These are phyloP conservation scores for Coccomyxa subellipsoidea DNA, from an alignment of 163 green algal genomes.

Conservation along the genomic window DNA sequence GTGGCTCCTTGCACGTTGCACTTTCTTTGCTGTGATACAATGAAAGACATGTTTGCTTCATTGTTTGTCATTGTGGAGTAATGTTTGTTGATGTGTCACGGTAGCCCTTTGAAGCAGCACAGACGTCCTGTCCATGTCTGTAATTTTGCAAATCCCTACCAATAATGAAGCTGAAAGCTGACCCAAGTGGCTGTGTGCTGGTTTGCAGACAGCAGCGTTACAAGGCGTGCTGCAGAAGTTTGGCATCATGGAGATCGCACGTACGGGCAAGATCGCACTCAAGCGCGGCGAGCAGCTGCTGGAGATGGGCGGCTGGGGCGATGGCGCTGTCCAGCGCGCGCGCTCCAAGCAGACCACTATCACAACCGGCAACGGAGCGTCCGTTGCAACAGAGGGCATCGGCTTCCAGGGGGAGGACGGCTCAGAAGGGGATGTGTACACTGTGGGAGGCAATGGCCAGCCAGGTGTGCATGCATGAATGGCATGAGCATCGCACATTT, in stretches of 20 bases:
- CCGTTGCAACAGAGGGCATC: not conserved
- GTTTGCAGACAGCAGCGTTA: slow-evolving; percentile 67
- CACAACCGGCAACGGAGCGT: not conserved
- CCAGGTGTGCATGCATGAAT: slow-evolving; percentile 1
- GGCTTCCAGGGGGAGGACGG: not conserved
- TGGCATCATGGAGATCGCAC: slow-evolving; percentile 84
- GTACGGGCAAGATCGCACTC: slow-evolving; percentile 89
- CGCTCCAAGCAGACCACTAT: not conserved
- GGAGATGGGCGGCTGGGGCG: slow-evolving; percentile 41
- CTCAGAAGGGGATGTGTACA: slow-evolving; percentile 20
- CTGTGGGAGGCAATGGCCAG: slow-evolving; percentile 9
- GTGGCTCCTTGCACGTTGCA: too few species aligned
- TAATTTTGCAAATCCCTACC: too few species aligned
- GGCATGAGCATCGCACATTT: too few species aligned
- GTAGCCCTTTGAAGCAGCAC: too few species aligned
- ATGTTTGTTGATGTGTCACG: too few species aligned
- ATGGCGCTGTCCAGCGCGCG: not conserved
- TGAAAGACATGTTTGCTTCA: too few species aligned
- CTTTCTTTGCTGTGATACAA: too few species aligned
- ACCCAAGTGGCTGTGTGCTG: not conserved
- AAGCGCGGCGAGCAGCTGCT: slow-evolving; percentile 74
- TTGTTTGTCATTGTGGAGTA: too few species aligned
- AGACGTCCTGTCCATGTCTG: too few species aligned
- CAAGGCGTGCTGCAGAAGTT: slow-evolving; percentile 80
- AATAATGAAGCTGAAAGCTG: not conserved